phyloP scores from a whole-genome alignment of 805 yeast genomes.

The Monosporozyma yasuniensis region DNA sequence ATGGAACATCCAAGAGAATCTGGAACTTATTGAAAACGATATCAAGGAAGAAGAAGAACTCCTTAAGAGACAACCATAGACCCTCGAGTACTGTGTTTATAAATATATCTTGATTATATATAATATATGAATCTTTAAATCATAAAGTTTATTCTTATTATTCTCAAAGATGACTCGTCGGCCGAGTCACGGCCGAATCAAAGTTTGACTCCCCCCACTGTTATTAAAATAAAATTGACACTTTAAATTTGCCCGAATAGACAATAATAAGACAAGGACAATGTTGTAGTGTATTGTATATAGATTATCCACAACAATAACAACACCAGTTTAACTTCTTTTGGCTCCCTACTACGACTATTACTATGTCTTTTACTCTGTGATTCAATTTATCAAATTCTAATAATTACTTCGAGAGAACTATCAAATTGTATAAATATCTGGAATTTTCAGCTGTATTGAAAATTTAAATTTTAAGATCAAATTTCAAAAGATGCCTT shows the following conservation, averaged over 20 bases:
- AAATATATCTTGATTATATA: too few relatives aligned
- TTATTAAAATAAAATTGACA: neutral
- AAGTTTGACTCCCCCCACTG: neutral
- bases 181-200: neutral
- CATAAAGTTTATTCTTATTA: too few relatives aligned
- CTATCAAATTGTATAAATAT: neutral
- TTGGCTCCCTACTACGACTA: neutral
- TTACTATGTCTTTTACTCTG: neutral
- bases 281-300: neutral
- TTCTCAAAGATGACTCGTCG: neutral
- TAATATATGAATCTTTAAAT: too few relatives aligned
- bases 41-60: slow-evolving; percentile 12
- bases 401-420: neutral
- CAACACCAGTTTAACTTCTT: neutral
- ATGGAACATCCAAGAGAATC: slow-evolving; percentile 88
- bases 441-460: neutral
- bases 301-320: too few relatives aligned
- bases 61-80: neutral
- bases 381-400: too few relatives aligned
- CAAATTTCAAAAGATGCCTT: neutral
- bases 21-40: slow-evolving; percentile 41
- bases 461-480: neutral
- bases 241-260: too few relatives aligned
- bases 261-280: neutral
- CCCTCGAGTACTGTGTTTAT: neutral